Percentiles rank a stretch among this genome's conserved stretches.
phyloP scores from a whole-genome alignment of 768 basidiomycete genomes.

The Suillus plorans region DNA sequence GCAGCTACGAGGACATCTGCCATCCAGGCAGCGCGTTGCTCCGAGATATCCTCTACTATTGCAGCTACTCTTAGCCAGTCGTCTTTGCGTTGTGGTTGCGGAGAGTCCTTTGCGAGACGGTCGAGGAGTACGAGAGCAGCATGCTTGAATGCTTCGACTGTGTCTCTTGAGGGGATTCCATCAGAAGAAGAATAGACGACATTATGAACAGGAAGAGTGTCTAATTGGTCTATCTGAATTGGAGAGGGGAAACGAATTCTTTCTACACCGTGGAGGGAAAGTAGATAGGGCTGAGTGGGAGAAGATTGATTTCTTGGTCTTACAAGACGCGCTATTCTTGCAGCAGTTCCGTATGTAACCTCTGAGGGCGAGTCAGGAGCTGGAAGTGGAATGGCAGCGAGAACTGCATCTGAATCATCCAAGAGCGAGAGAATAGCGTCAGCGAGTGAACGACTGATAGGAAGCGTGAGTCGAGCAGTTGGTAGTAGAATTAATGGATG shows the following conservation, averaged over 20 bases:
- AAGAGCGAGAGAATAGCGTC: conserved; percentile 66
- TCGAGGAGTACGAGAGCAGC: conserved; percentile 68
- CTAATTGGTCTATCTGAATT: conserved; percentile 28
- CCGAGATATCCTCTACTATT: conserved; percentile 72
- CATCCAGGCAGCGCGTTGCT: conserved; percentile 67
- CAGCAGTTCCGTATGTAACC: conserved; percentile 62
- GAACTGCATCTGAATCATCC: conserved; percentile 63
- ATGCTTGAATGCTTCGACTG: conserved; percentile 66
- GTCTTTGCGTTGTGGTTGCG: conserved; percentile 53
- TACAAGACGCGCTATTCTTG: conserved; percentile 69
- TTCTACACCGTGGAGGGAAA: conserved; percentile 71
- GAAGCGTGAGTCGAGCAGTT: conserved; percentile 64
- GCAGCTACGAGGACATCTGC: conserved; percentile 71
- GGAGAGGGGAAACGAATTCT: conserved; percentile 57
- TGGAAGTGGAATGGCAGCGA: conserved; percentile 63
- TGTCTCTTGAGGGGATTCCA: conserved; percentile 48
- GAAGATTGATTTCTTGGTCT: conserved; percentile 48
- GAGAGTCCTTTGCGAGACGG: conserved; percentile 47
- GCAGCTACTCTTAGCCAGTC: conserved; percentile 65
- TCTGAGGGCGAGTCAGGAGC: conserved; percentile 26
- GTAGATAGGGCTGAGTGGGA: conserved; percentile 56
- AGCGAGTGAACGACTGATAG: conserved; percentile 60
- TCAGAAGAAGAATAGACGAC: conserved; percentile 47
- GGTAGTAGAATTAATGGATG: conserved; percentile 78
- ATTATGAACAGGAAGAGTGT: conserved; percentile 38